phyloP scores from a whole-genome alignment of 23 red algal genomes.

The Gracilariopsis chorda region DNA sequence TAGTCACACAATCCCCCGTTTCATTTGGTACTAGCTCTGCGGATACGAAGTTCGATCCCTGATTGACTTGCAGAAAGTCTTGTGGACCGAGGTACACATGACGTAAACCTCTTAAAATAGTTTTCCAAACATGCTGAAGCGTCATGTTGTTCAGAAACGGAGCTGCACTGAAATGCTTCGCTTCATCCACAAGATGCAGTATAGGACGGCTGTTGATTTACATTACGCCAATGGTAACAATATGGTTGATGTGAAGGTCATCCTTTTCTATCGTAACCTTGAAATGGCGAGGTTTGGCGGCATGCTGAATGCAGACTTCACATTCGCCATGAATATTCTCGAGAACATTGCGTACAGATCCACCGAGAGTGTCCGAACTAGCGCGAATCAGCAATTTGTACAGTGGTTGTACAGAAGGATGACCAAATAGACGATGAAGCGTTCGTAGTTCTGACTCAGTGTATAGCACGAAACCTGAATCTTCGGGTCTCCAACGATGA shows the following conservation, averaged over 20 bases:
- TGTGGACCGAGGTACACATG: background rate
- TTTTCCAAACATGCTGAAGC: background rate
- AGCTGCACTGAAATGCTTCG: background rate
- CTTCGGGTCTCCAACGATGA: background rate
- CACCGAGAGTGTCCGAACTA: background rate
- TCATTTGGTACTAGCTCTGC: background rate
- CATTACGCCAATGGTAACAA: background rate
- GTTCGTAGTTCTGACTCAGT: background rate
- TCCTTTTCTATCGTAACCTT: background rate
- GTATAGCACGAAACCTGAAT: background rate
- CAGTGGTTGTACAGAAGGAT: background rate
- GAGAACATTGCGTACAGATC: background rate
- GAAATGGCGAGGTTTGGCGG: background rate
- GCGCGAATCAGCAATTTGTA: background rate
- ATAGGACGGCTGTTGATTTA: background rate
- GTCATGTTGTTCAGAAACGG: background rate
- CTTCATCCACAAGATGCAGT: conserved; percentile 32
- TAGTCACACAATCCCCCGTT: background rate
- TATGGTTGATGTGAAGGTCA: conserved; percentile 4
- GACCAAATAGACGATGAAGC: background rate
- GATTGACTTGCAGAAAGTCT: background rate
- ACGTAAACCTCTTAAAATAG: background rate
- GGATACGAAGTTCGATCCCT: background rate
- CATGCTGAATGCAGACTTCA: background rate
- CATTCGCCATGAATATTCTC: background rate